Evolutionary conservation across 2,329 filamentous ascomycete genomes (phyloP), one percentile per base, ranked within the genome.

Genomic region (Alternaria sp.): DNA sequence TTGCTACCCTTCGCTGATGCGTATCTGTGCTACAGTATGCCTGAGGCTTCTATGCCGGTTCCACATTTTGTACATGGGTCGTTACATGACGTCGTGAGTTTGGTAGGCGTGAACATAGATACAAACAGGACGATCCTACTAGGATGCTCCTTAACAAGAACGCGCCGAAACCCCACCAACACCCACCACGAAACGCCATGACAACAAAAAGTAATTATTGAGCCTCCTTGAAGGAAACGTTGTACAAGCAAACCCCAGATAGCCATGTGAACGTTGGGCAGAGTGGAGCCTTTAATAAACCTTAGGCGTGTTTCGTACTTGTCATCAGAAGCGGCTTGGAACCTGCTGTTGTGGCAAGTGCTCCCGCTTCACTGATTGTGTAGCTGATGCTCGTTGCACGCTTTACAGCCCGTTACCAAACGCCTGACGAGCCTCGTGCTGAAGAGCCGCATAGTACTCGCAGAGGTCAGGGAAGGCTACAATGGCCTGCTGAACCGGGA

Each of bases 361-460:
- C 46, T 28, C 24, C 11, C 38, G 51, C 20, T 36, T 5, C 32
- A 38, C 14, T 7, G 26, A 38, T 20, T 5, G 0, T 38, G 8
- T 7, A 49, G 32, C 8, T 2, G 32, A 38, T 7, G 32, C 1
- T 4, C 4, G 20, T 36, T 34, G 20, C 46, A 49, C 32, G 32
- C 14, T 7, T 49, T 5, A 49, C 8, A 49, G 34, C 3, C 66
- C 66, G 24, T 69, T 69, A 22, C 43, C 59, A 5, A 65, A 39
- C 16, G 70, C 71, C 48, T 70, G 63, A 11, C 53, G 39, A n/a
- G 66, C 70, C 26, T 67, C 69, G 3, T 46, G 48, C 61, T 64
- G 54, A 22, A 74, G 66, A n/a, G 47, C 7, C 18, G 66, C 56
- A 46, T 74, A 74, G 7, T 64, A 58, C 3, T 49, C 43, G 24